Evolutionary conservation across 495 filamentous ascomycete genomes (phyloP).

Genomic region (Apodospora peruviana): DNA sequence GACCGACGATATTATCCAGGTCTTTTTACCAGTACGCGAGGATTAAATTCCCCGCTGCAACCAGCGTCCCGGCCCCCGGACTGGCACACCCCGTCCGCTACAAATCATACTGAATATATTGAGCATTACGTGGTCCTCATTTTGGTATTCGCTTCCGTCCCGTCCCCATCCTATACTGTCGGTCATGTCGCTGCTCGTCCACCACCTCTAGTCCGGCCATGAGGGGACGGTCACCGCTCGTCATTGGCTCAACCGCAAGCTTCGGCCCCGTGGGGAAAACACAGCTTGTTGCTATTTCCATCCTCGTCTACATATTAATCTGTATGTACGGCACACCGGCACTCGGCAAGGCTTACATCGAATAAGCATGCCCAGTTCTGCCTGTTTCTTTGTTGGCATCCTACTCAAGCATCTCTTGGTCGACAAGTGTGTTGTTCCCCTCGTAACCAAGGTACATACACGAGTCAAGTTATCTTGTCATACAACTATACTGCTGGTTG

Average conservation of each 20-base stretch:
- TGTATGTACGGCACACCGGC: conserved; percentile 23
- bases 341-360: conserved; percentile 18
- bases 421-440: too few species aligned
- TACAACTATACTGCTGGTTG: too few species aligned
- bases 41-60: conserved; percentile 16
- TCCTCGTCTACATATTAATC: conserved; percentile 16
- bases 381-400: conserved; percentile 7
- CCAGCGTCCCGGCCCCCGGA: conserved; percentile 21
- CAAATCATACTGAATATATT: conserved; percentile 24
- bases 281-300: conserved; percentile 20
- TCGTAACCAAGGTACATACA: too few species aligned
- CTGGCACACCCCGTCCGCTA: conserved; percentile 12
- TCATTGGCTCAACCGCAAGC: conserved; percentile 18
- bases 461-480: too few species aligned
- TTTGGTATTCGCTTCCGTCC: conserved; percentile 5
- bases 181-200: conserved; percentile 8
- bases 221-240: conserved; percentile 3
- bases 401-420: background rate
- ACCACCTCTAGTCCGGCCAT: conserved; percentile 15
- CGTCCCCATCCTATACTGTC: conserved; percentile 15
- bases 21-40: conserved; percentile 25
- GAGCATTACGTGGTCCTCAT: conserved; percentile 27
- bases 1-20: conserved; percentile 20
- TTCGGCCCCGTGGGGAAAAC: conserved; percentile 19
- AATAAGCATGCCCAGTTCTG: conserved; percentile 7